phyloP scores from a whole-genome alignment of 2,329 filamentous ascomycete species.

The Claviceps maximensis region DNA sequence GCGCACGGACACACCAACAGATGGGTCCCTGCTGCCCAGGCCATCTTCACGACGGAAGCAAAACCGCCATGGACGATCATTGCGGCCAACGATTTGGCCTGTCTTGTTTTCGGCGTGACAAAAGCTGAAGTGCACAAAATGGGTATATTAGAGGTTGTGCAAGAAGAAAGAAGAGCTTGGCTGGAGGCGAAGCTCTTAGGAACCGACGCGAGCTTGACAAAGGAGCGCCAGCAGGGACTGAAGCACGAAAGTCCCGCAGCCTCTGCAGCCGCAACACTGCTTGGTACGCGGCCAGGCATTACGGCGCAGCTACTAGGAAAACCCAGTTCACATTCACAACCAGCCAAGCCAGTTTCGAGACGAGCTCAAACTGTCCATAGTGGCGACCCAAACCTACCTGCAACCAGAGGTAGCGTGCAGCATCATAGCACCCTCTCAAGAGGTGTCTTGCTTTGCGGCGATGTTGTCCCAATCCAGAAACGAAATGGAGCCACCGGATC shows the following conservation, averaged over 20 bases:
- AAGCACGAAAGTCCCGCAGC: slow-evolving; percentile 23
- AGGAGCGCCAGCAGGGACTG: slow-evolving; percentile 18
- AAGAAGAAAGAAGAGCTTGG: slow-evolving; percentile 80
- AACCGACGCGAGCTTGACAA: slow-evolving; percentile 24
- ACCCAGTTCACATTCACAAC: slow-evolving; percentile 46
- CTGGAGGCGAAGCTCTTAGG: slow-evolving; percentile 69
- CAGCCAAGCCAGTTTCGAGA: slow-evolving; percentile 38
- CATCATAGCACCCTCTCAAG: slow-evolving; percentile 65
- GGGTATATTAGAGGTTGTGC: slow-evolving; percentile 89
- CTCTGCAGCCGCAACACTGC: slow-evolving; percentile 35
- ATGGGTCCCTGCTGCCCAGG: slow-evolving; percentile 83
- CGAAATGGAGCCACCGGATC: slow-evolving; percentile 84
- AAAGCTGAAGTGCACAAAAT: slow-evolving; percentile 87
- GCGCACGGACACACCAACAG: slow-evolving; percentile 83
- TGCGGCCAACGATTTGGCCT: slow-evolving; percentile 90
- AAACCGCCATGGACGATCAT: slow-evolving; percentile 90
- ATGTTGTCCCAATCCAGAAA: slow-evolving; percentile 97
- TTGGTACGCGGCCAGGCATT: slow-evolving; percentile 58
- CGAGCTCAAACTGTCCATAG: slow-evolving; percentile 53
- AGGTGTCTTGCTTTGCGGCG: slow-evolving; percentile 84
- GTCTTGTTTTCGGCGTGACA: slow-evolving; percentile 97
- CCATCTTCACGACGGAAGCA: slow-evolving; percentile 93
- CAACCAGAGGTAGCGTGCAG: slow-evolving; percentile 41
- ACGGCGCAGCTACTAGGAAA: slow-evolving; percentile 83
- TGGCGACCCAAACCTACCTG: slow-evolving; percentile 39